Conservation (phyloP, 2,329 filamentous ascomycete genomes). For the Colletotrichum viniferum region DNA sequence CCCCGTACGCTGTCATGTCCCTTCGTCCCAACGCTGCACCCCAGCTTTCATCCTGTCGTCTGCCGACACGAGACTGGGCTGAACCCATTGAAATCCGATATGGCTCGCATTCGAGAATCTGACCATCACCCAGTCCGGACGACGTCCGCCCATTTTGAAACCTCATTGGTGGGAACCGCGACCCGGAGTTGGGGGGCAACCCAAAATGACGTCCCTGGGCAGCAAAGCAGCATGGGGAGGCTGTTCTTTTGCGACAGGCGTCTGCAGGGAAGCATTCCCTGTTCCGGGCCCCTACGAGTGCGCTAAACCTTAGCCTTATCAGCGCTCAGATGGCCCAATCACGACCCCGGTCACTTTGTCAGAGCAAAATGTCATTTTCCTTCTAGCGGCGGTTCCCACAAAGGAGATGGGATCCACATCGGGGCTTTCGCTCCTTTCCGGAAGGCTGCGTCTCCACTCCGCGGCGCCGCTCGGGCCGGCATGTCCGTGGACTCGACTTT, state of each 20-base stretch:
- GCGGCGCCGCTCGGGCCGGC: conserved; percentile 2
- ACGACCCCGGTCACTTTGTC: conserved; percentile 8
- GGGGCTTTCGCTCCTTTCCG: background rate
- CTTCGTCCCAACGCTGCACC: background rate
- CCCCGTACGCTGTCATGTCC: background rate
- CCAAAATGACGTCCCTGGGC: background rate
- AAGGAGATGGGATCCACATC: background rate
- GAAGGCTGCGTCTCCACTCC: background rate
- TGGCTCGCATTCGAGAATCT: background rate
- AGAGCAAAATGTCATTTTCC: conserved; percentile 17
- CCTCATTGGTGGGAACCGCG: background rate
- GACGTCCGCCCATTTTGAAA: conserved; percentile 6
- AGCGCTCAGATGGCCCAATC: conserved; percentile 9
- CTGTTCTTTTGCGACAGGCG: background rate
- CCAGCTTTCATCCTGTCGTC: background rate
- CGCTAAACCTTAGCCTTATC: conserved; percentile 22
- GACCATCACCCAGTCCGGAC: background rate
- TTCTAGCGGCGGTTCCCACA: background rate
- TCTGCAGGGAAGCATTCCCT: background rate
- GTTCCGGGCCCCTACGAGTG: background rate
- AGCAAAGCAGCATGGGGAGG: background rate
- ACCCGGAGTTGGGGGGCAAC: conserved; percentile 11
- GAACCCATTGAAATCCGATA: background rate
- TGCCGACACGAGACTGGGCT: background rate
- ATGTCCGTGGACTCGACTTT: background rate